Base-by-base conservation (phyloP, 805 yeast genomes). In the Pichia eremophila region DNA sequence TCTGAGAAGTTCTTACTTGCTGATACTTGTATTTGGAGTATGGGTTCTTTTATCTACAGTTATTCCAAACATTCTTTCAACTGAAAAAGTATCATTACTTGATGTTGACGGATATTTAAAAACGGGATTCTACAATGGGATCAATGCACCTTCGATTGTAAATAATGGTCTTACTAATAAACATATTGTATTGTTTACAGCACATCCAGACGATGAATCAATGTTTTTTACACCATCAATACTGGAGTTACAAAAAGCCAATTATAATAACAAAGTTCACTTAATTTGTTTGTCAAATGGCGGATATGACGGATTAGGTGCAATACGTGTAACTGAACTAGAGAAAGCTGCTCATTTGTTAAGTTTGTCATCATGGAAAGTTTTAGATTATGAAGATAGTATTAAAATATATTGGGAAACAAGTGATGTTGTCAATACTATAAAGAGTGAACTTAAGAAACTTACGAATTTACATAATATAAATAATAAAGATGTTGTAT, bases 131-230 rank as follows among this genome's bases (percentile, higher is more conserved):
- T 40, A 55, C 15, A 60, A 62, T 45, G 40, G 47, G 2, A 44
- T 63, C 18, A 64, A 64, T 47, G 42, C 57, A 2, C 46, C 53
- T 2, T 41, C 51, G 5, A 51, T 64, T 12, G 29, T 52, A 5
- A 14, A 42, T 1, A 46, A 54, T 32, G 52, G 44, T 1, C 39
- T 64, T 14, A 46, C 46, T 1, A 51, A 61, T 39, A 43, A 62
- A 5, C 62, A 63, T 40, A 50, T 65, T 11, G 48, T 62, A 3
- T 39, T 65, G 18, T 52, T 91, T 12, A 81, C 89, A 39, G 96
- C 96, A 0, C 99, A 93, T 64, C 99, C 99, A 0, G 99, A 93
- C 64, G 99, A 93, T 63, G 99, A 93, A 65, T 90, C 88, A 45
- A 93, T 93, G 99, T 93, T 93, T 65, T 93, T 93, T 58, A 79